These are phyloP conservation scores for Aquilaria yunnanensis DNA, from an alignment of 345 rosid genomes.

Conservation along the genomic window DNA sequence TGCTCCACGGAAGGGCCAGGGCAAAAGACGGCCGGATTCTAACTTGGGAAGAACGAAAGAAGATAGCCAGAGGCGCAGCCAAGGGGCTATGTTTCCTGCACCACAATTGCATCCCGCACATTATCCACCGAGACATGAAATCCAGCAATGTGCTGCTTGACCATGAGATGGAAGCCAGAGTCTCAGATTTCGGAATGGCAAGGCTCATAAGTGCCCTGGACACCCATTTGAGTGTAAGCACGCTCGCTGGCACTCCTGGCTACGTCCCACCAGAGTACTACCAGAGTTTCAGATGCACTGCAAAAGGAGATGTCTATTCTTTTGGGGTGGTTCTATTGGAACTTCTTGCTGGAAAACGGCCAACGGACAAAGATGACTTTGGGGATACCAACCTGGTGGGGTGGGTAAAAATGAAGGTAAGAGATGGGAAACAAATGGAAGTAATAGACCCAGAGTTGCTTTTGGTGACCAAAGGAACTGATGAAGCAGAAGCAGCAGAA, in stretches of 20 bases:
- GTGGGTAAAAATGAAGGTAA: constrained; percentile 84
- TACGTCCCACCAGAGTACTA: constrained; percentile 95
- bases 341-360: constrained; percentile 85
- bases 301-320: constrained; percentile 93
- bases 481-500: constrained; percentile 45
- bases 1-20: constrained; percentile 72
- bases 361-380: constrained; percentile 92
- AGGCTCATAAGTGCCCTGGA: constrained; percentile 92
- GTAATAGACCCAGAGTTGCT: constrained; percentile 80
- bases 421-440: constrained; percentile 87
- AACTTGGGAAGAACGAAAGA: constrained; percentile 82
- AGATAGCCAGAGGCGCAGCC: constrained; percentile 90
- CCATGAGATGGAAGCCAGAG: constrained; percentile 92
- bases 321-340: constrained; percentile 85
- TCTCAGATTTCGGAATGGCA: constrained; percentile 98
- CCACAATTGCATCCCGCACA: constrained; percentile 96
- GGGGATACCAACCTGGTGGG: constrained; percentile 98
- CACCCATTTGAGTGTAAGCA: constrained; percentile 93
- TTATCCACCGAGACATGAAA: constrained; percentile 93
- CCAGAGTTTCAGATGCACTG: constrained; percentile 94
- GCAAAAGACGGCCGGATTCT: constrained; percentile 42
- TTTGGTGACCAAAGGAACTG: constrained; percentile 31
- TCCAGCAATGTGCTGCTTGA: constrained; percentile 88
- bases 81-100: constrained; percentile 92
- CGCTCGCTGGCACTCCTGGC: constrained; percentile 95